A percentile compares a stretch with the other conserved stretches of the same genome.
phyloP scores from a whole-genome alignment of 1,284 basidiomycete species.

The Porodaedalea pini region DNA sequence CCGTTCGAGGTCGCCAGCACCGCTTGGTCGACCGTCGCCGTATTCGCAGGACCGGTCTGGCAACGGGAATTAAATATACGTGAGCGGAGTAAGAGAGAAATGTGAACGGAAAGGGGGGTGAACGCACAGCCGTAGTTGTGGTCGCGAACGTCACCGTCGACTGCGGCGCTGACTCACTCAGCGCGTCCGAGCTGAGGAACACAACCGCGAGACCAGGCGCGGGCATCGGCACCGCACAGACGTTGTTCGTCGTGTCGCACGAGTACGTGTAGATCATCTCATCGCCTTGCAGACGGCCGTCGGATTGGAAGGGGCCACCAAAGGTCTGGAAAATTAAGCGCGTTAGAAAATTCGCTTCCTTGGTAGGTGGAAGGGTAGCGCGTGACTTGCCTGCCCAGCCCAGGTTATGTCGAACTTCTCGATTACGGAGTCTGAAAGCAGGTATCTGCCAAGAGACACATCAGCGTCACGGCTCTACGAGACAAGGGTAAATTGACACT shows the following conservation, averaged over 20 bases:
- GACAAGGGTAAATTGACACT: conserved; percentile 23
- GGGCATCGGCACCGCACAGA: conserved; percentile 37
- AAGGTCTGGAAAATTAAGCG: conserved; percentile 49
- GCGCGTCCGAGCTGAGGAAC: conserved; percentile 35
- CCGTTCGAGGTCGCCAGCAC: conserved; percentile 24
- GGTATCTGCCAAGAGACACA: conserved; percentile 32
- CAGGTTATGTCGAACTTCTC: conserved; percentile 72
- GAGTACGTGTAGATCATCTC: conserved; percentile 32
- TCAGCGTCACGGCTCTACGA: conserved; percentile 9
- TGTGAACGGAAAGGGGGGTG: background rate
- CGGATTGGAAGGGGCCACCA: conserved; percentile 57
- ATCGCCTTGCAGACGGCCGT: conserved; percentile 40
- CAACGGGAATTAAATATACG: background rate
- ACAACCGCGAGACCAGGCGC: conserved; percentile 43
- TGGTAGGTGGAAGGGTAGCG: background rate
- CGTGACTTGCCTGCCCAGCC: conserved; percentile 49
- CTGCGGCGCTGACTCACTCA: conserved; percentile 28
- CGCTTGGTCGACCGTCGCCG: conserved; percentile 21
- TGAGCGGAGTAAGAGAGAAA: background rate
- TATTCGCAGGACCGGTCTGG: conserved; percentile 19
- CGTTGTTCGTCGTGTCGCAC: conserved; percentile 33
- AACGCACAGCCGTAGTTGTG: conserved; percentile 16
- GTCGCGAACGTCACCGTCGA: conserved; percentile 28
- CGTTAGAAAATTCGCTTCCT: conserved; percentile 1
- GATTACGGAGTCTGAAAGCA: conserved; percentile 42